These are phyloP conservation scores for Pseudoturritis turrita DNA, from an alignment of 345 rosid species.

Conservation along the genomic window DNA sequence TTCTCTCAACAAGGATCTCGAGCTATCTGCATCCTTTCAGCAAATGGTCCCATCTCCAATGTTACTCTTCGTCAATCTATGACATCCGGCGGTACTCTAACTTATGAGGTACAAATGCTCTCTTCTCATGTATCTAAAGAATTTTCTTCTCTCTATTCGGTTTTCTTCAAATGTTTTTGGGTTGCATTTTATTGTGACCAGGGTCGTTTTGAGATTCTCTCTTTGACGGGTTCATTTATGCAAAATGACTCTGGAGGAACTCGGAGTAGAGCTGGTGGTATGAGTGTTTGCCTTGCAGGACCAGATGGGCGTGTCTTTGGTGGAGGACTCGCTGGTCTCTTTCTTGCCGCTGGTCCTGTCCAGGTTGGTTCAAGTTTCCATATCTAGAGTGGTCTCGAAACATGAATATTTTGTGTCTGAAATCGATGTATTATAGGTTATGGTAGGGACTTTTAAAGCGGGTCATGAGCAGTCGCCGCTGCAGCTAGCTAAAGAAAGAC, in stretches of 20 bases:
- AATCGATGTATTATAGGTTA: slow-evolving; percentile 6
- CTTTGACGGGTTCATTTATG: slow-evolving; percentile 83
- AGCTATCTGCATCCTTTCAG: slow-evolving; percentile 88
- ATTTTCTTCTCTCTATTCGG: background rate
- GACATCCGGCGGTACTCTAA: slow-evolving; percentile 85
- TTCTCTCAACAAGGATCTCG: slow-evolving; percentile 83
- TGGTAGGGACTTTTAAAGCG: slow-evolving; percentile 33
- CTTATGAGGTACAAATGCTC: slow-evolving; percentile 64
- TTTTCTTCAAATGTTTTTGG: slow-evolving; percentile 1
- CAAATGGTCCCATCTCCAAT: slow-evolving; percentile 82
- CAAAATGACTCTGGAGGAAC: slow-evolving; percentile 70
- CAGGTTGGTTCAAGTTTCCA: slow-evolving; percentile 43
- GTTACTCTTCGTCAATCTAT: slow-evolving; percentile 90
- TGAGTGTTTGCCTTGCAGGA: slow-evolving; percentile 91
- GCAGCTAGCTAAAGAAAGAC: slow-evolving; percentile 26
- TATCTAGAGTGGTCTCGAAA: background rate
- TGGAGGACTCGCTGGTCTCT: slow-evolving; percentile 88
- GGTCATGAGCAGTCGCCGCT: slow-evolving; percentile 30
- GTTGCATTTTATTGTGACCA: slow-evolving; percentile 9
- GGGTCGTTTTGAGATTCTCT: slow-evolving; percentile 98
- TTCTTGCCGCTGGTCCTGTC: slow-evolving; percentile 93
- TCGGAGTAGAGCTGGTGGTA: slow-evolving; percentile 89
- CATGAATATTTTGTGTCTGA: background rate
- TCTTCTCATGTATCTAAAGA: background rate
- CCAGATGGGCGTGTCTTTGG: slow-evolving; percentile 97